phyloP scores from a whole-genome alignment of 75 land plant genomes.

The Adiantum capillusveneris region DNA sequence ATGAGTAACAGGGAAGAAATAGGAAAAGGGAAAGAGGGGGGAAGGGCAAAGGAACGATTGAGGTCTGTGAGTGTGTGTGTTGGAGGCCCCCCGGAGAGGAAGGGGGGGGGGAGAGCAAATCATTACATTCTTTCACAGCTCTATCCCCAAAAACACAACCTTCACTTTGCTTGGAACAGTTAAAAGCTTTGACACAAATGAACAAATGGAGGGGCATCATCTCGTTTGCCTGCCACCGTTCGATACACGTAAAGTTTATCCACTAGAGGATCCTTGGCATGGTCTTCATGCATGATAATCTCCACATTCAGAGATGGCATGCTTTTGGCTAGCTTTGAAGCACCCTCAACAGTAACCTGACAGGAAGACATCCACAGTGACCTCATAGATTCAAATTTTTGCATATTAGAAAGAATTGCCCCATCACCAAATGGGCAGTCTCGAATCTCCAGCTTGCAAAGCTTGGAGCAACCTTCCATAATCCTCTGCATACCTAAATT shows the following conservation, averaged over 20 bases:
- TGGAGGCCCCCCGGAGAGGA: too few species aligned
- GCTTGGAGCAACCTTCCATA: conserved; percentile 17
- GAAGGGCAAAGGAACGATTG: too few species aligned
- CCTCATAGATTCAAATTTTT: conserved; percentile 26
- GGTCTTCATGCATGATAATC: conserved; percentile 18
- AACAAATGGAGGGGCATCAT: conserved; percentile 63
- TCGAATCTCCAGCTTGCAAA: conserved; percentile 29
- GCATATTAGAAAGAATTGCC: conserved; percentile 13
- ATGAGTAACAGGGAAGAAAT: too few species aligned
- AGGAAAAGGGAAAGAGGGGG: too few species aligned
- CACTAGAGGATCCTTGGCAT: conserved; percentile 10
- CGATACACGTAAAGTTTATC: conserved; percentile 67
- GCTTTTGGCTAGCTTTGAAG: conserved; percentile 14
- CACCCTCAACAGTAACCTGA: conserved; percentile 11
- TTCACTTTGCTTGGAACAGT: too few species aligned
- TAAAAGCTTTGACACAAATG: too few species aligned
- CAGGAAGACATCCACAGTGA: conserved; percentile 36
- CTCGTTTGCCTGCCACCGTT: conserved; percentile 58
- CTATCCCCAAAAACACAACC: too few species aligned
- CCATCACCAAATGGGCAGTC: conserved; percentile 28
- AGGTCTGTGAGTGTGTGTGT: too few species aligned
- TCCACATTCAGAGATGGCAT: conserved; percentile 26
- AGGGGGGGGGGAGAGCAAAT: too few species aligned
- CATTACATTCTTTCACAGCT: too few species aligned
- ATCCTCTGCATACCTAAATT: conserved; percentile 23